Conservation (phyloP, 306 rosid genomes). For the Nissolia schottii region DNA sequence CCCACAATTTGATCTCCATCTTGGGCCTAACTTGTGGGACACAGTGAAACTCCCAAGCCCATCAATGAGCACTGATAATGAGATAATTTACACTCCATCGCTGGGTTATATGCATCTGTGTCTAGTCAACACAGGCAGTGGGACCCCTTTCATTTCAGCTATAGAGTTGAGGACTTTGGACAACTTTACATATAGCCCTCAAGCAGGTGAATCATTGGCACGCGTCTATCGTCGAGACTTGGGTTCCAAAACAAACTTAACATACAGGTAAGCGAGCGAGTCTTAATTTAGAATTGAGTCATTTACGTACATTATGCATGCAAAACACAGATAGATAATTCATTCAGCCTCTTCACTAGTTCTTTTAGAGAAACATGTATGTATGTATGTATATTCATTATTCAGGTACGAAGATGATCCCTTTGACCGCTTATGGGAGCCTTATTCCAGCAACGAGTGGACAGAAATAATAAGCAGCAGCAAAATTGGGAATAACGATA, state of each 20-base stretch:
- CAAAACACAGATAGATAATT: too few species aligned
- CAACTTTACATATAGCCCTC: conserved; percentile 1
- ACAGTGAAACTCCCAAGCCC: conserved; percentile 7
- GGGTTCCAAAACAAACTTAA: not conserved
- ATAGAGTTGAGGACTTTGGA: conserved; percentile 41
- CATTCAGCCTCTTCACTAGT: too few species aligned
- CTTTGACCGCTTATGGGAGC: conserved; percentile 28
- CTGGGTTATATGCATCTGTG: conserved; percentile 30
- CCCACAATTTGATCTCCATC: conserved; percentile 42
- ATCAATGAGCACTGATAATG: not conserved
- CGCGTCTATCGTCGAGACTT: not conserved
- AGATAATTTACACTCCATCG: conserved; percentile 36
- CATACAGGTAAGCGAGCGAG: not conserved
- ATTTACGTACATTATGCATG: too few species aligned
- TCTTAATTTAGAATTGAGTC: too few species aligned
- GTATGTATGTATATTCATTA: too few species aligned
- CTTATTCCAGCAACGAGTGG: not conserved
- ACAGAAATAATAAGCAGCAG: conserved; percentile 13
- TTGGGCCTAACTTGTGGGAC: conserved; percentile 45
- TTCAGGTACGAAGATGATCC: conserved; percentile 26
- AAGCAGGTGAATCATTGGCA: conserved; percentile 1
- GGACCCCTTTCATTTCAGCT: conserved; percentile 47
- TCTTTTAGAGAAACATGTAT: too few species aligned
- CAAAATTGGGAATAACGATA: not conserved
- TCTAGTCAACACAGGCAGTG: conserved; percentile 40